phyloP scores from a whole-genome alignment of 371 early-diverging fungal genomes.

The Mucor racemosus region DNA sequence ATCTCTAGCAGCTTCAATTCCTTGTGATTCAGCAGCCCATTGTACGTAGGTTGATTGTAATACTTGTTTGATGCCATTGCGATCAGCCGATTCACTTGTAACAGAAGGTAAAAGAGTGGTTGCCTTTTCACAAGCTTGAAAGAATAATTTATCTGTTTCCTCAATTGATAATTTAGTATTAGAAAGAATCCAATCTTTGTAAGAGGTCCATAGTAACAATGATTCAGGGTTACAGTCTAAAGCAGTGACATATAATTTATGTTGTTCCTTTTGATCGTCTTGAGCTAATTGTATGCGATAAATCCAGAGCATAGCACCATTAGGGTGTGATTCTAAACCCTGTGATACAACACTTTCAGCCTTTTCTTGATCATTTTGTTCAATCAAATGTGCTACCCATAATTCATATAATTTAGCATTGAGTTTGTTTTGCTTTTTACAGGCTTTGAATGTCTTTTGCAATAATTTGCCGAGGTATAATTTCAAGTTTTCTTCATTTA shows the following conservation, averaged over 20 bases:
- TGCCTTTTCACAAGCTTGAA: conserved; percentile 50
- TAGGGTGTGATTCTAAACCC: conserved; percentile 47
- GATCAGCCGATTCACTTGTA: conserved; percentile 47
- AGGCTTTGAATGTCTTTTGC: conserved; percentile 49
- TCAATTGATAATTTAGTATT: conserved; percentile 21
- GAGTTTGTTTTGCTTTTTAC: conserved; percentile 40
- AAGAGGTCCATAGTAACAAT: conserved; percentile 54
- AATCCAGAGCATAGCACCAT: conserved; percentile 48
- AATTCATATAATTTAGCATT: conserved; percentile 54
- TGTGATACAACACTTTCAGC: conserved; percentile 42
- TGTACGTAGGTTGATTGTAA: conserved; percentile 53
- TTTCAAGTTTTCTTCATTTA: conserved; percentile 66
- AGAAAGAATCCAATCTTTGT: conserved; percentile 44
- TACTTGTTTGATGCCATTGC: conserved; percentile 49
- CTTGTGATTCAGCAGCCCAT: conserved; percentile 49
- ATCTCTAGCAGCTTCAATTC: conserved; percentile 57
- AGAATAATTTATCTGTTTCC: conserved; percentile 43
- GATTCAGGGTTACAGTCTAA: conserved; percentile 40
- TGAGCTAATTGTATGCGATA: conserved; percentile 31
- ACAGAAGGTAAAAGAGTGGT: conserved; percentile 55
- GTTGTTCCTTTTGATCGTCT: conserved; percentile 21
- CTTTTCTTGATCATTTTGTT: conserved; percentile 18
- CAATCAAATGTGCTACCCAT: conserved; percentile 43
- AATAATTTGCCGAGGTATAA: conserved; percentile 55
- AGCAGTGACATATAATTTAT: conserved; percentile 39